phyloP scores from a whole-genome alignment of 495 filamentous ascomycete species.

The Trichoderma asperelloides region DNA sequence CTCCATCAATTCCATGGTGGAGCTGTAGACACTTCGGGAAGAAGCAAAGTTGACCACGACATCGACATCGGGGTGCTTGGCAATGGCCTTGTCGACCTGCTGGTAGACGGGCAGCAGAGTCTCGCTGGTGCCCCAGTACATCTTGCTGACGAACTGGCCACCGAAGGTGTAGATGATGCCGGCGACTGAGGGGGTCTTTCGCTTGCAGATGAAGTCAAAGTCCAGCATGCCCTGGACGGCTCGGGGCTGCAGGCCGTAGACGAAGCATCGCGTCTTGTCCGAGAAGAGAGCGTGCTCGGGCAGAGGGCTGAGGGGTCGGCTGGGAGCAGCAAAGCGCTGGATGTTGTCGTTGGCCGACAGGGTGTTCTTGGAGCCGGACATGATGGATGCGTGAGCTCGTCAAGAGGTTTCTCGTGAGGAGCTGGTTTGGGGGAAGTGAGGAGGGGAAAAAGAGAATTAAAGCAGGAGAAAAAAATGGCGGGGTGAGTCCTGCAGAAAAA shows the following conservation, averaged over 20 bases:
- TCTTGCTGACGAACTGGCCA: slow-evolving; percentile 99
- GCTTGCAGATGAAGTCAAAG: slow-evolving; percentile 99
- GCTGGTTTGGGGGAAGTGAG: not conserved
- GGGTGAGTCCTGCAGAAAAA: slow-evolving; percentile 2
- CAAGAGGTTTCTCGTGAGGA: not conserved
- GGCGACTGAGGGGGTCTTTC: slow-evolving; percentile 87
- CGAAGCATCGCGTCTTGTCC: slow-evolving; percentile 98
- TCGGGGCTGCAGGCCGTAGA: slow-evolving; percentile 95
- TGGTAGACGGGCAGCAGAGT: slow-evolving; percentile 98
- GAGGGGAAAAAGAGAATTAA: not conserved
- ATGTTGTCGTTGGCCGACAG: slow-evolving; percentile 95
- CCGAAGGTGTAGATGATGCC: slow-evolving; percentile 99
- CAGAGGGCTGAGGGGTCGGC: slow-evolving; percentile 80
- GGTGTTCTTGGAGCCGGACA: slow-evolving; percentile 22
- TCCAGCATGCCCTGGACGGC: slow-evolving; percentile 99
- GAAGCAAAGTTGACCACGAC: slow-evolving; percentile 99
- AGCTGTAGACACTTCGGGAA: slow-evolving; percentile 94
- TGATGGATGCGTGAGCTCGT: slow-evolving; percentile 26
- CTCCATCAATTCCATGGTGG: slow-evolving; percentile 97
- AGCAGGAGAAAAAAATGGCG: not conserved
- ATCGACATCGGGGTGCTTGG: slow-evolving; percentile 96
- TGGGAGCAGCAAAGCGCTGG: slow-evolving; percentile 87
- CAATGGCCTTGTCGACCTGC: slow-evolving; percentile 83
- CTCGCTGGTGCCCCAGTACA: slow-evolving; percentile 99
- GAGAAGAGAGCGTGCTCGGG: slow-evolving; percentile 85